A percentile compares a stretch with the other conserved stretches of the same genome.
These are phyloP conservation scores for Asterophora lycoperdoides DNA, from an alignment of 768 basidiomycete species.

Conservation along the genomic window DNA sequence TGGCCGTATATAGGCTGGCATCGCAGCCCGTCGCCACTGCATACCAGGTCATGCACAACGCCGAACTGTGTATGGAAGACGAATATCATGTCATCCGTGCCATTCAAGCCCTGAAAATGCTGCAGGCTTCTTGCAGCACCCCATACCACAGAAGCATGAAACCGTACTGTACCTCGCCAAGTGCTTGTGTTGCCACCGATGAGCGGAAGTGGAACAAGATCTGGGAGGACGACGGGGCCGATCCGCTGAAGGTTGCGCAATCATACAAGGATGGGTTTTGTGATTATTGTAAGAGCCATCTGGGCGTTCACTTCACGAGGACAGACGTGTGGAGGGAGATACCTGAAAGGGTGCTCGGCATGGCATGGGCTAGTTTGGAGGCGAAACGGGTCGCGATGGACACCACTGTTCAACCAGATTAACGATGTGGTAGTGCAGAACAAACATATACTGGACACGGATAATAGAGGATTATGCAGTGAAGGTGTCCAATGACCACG, in stretches of 20 bases:
- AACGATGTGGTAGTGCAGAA: too few species aligned
- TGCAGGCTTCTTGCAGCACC: background rate
- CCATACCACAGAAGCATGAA: background rate
- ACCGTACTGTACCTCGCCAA: background rate
- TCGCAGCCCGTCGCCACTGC: background rate
- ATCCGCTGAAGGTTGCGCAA: background rate
- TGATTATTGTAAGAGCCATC: background rate
- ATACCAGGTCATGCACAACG: background rate
- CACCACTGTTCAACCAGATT: too few species aligned
- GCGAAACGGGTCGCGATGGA: too few species aligned
- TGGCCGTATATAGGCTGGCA: constrained; percentile 6
- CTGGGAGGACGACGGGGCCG: background rate
- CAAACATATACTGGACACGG: too few species aligned
- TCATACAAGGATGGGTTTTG: background rate
- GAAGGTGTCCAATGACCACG: too few species aligned
- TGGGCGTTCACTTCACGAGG: background rate
- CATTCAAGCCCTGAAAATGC: background rate
- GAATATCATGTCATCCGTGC: background rate
- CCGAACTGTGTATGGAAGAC: background rate
- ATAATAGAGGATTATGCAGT: too few species aligned
- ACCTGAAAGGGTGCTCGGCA: too few species aligned
- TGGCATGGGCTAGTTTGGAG: too few species aligned
- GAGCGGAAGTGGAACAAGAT: background rate
- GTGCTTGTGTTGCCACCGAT: background rate
- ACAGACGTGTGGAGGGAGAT: background rate